A percentile compares a stretch with the other conserved stretches of the same genome.
These are phyloP conservation scores for Skeletonema tropicum DNA, from an alignment of 108 stramenopile species.

Conservation along the genomic window DNA sequence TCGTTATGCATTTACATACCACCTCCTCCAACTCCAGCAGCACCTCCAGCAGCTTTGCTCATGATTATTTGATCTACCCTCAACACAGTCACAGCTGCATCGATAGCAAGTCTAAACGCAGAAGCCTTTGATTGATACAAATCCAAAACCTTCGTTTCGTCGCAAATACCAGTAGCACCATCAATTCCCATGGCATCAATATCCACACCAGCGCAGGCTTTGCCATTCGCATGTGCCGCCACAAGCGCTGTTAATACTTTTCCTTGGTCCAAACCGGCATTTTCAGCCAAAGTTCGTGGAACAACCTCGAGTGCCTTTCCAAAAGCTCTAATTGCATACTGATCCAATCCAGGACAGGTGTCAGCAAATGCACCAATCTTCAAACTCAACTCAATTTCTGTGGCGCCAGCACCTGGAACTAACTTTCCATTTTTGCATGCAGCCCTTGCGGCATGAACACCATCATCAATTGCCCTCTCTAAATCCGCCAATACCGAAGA, in stretches of 20 bases:
- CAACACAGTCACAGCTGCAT: slow-evolving; percentile 95
- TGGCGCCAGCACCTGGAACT: slow-evolving; percentile 94
- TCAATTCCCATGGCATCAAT: slow-evolving; percentile 65
- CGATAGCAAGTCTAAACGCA: slow-evolving; percentile 94
- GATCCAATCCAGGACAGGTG: slow-evolving; percentile 94
- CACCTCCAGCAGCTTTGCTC: slow-evolving; percentile 94
- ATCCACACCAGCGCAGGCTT: slow-evolving; percentile 84
- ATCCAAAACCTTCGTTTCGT: slow-evolving; percentile 77
- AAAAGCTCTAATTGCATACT: slow-evolving; percentile 98
- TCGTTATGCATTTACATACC: slow-evolving; percentile 17
- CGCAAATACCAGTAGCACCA: slow-evolving; percentile 55
- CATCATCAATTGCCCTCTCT: slow-evolving; percentile 97
- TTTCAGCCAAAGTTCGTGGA: slow-evolving; percentile 95
- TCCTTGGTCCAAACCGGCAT: slow-evolving; percentile 93
- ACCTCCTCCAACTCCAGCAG: slow-evolving; percentile 71
- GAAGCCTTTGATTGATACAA: slow-evolving; percentile 71
- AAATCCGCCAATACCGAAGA: slow-evolving; percentile 92
- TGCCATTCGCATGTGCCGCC: slow-evolving; percentile 91
- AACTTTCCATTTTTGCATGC: slow-evolving; percentile 91
- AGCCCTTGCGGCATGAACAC: slow-evolving; percentile 88
- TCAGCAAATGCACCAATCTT: slow-evolving; percentile 85
- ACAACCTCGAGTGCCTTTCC: slow-evolving; percentile 97
- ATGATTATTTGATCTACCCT: slow-evolving; percentile 99
- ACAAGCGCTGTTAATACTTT: slow-evolving; percentile 82
- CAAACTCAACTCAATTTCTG: slow-evolving; percentile 92